Conservation (phyloP, 257 asterid genomes). For the Capsicum rhomboideum region DNA sequence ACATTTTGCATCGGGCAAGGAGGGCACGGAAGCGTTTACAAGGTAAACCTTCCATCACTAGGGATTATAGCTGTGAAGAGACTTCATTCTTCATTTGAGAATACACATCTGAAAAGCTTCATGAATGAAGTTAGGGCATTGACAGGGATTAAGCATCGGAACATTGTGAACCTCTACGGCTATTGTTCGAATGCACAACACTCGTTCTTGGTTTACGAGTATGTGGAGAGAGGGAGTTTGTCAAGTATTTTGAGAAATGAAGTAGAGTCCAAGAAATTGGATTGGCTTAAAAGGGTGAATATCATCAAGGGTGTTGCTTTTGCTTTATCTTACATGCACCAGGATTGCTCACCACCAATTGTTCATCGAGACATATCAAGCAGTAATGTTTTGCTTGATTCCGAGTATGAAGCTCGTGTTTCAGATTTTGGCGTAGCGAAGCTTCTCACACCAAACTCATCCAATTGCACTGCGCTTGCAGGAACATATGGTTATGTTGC, state of each 20-base stretch:
- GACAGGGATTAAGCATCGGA: neutral
- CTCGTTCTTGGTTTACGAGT: conserved; percentile 8
- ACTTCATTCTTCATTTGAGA: neutral
- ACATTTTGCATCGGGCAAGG: neutral
- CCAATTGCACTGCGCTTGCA: neutral
- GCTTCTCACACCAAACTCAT: neutral
- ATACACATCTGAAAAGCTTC: neutral
- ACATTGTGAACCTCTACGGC: neutral
- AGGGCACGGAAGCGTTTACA: neutral
- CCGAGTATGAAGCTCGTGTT: neutral
- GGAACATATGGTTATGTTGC: neutral
- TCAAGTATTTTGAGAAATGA: neutral
- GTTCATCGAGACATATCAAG: neutral
- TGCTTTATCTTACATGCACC: neutral
- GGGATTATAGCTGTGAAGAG: neutral
- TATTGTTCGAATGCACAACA: neutral
- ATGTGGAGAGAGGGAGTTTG: neutral
- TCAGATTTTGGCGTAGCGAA: neutral
- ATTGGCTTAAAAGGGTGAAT: neutral
- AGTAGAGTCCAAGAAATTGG: neutral
- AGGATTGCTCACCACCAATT: neutral
- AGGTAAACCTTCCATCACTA: neutral
- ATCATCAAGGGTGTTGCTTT: neutral
- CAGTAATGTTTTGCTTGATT: neutral
- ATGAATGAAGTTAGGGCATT: neutral